Conservation (phyloP, 495 filamentous ascomycete species). For the Chaetomium fimeti region DNA sequence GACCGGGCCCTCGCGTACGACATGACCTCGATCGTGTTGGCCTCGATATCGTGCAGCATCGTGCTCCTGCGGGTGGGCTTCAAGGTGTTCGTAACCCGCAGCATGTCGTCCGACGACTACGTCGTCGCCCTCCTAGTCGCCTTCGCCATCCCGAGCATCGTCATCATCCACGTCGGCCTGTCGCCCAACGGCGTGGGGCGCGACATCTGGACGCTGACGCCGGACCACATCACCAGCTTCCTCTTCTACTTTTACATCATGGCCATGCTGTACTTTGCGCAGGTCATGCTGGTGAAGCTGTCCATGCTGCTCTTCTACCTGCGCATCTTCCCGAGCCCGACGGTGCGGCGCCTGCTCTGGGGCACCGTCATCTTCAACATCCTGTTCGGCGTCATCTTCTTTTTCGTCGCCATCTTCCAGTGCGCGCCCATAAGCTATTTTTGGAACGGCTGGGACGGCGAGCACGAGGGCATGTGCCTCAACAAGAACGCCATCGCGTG, state of each 20-base stretch:
- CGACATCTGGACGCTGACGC: constrained; percentile 22
- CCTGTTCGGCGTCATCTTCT: constrained; percentile 16
- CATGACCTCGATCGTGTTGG: constrained; percentile 8
- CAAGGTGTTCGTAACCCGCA: constrained; percentile 8
- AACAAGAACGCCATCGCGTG: constrained; percentile 33
- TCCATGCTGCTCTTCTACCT: constrained; percentile 24
- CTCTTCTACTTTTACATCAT: constrained; percentile 22
- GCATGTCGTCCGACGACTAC: constrained; percentile 17
- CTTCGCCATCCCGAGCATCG: constrained; percentile 5
- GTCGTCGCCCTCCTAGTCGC: constrained; percentile 5
- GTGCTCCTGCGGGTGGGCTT: constrained; percentile 7
- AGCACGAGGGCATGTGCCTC: constrained; percentile 28
- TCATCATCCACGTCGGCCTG: constrained; percentile 12
- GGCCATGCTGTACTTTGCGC: constrained; percentile 17
- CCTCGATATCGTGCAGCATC: neutral
- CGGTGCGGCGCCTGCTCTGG: constrained; percentile 21
- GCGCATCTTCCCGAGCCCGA: constrained; percentile 20
- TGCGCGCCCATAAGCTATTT: constrained; percentile 34
- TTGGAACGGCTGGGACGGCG: constrained; percentile 30
- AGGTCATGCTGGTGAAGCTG: constrained; percentile 20
- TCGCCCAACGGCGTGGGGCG: constrained; percentile 18
- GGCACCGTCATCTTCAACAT: constrained; percentile 18
- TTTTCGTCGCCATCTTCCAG: constrained; percentile 28
- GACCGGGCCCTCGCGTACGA: constrained; percentile 1
- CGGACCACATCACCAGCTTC: constrained; percentile 11